These are phyloP conservation scores for Periglandula ipomoeae DNA, from an alignment of 2,329 filamentous ascomycete species.

Conservation along the genomic window DNA sequence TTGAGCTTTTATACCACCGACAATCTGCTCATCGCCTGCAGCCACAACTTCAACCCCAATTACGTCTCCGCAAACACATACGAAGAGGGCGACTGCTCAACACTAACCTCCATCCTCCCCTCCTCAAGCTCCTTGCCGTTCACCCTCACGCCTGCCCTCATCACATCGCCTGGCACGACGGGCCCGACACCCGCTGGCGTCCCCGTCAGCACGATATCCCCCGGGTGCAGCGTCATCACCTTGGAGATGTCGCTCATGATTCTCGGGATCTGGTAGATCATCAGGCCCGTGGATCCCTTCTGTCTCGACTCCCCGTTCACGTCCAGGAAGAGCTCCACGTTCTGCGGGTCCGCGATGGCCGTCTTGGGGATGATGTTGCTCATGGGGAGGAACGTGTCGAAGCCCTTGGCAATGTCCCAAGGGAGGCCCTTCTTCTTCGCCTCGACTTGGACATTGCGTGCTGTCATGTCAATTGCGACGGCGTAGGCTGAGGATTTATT, in stretches of 20 bases:
- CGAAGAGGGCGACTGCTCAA: constrained; percentile 67
- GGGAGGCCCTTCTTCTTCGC: constrained; percentile 92
- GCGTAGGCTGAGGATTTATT: constrained; percentile 56
- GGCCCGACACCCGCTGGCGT: constrained; percentile 92
- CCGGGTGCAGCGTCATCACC: constrained; percentile 88
- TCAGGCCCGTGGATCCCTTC: constrained; percentile 80
- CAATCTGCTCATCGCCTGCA: not conserved
- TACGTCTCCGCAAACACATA: constrained; percentile 72
- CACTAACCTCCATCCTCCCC: constrained; percentile 72
- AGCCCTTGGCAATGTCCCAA: constrained; percentile 94
- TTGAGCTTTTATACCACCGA: too few relatives aligned
- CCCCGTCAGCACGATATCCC: constrained; percentile 91
- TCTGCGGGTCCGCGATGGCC: constrained; percentile 76
- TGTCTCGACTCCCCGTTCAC: constrained; percentile 76
- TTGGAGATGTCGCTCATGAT: constrained; percentile 85
- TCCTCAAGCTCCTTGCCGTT: constrained; percentile 76
- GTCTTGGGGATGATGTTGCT: constrained; percentile 72
- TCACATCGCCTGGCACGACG: constrained; percentile 76
- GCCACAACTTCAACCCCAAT: constrained; percentile 5
- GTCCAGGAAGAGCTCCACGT: constrained; percentile 74
- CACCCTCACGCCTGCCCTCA: constrained; percentile 74
- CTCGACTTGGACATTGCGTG: constrained; percentile 88
- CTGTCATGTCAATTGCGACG: constrained; percentile 94
- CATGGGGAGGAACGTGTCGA: constrained; percentile 93
- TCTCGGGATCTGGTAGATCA: constrained; percentile 86